Base-by-base conservation (phyloP, 495 filamentous ascomycete species). In the Letharia lupina region DNA sequence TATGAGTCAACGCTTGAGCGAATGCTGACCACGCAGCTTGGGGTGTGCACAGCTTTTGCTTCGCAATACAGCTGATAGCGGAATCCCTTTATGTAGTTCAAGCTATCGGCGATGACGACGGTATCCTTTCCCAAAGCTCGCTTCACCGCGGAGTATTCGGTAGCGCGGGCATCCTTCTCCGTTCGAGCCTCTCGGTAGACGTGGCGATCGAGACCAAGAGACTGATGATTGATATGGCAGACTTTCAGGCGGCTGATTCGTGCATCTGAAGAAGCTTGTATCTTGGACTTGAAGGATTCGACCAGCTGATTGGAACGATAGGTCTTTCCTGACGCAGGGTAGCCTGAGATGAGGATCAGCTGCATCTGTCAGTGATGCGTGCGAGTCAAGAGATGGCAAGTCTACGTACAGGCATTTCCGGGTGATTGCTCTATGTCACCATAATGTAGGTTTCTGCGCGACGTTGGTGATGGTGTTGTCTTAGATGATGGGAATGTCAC, bases 71-170 rank as follows among this genome's bases (percentile, higher is more conserved):
- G 81, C 79, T 98, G 94, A 75, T 98, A 98, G 52, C 94, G 82
- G 81, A 89, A 97, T 33, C 94, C 94, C 76, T 98, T 98, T 77
- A 98, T 98, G 77, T 98, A 98, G 73, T 98, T 97, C 73, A 93
- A 83, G 10, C 89, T 89, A 76, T 96, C 92, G 10, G 92, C 83
- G 57, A 98, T 85, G 65, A 98, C 91, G 66, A 98, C 87, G 70
- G 89, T 90, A 69, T 91, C 87, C 39, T 83, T 83, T 28, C 83
- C 84, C 39, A 98, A 81, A 47, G 83, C 82, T 47, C 94, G 85
- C 79, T 96, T 97, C 40, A 96, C 85, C 52, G 93, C 90, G 39
- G 87, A 89, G 74, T 89, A 94, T 42, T 89, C 83, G 16, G 90
- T 83, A 4, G 91, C 93, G n/a, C 94, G 87, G 3, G 91, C 91